These are phyloP conservation scores for Sphagnum fallax DNA, from an alignment of 228 moss, liverwort and hornwort species.

Conservation along the genomic window DNA sequence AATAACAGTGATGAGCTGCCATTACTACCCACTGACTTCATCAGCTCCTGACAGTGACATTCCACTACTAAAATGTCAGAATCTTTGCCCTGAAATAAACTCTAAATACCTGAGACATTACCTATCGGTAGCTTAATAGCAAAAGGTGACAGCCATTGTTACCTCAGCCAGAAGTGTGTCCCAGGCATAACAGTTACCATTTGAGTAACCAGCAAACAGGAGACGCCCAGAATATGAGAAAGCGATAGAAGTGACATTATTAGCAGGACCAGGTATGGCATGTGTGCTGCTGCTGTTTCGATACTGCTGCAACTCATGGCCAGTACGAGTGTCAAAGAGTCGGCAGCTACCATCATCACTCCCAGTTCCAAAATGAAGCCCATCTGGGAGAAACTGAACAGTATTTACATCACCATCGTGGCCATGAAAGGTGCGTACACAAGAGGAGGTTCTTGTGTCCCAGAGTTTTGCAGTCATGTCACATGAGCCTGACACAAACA, in stretches of 20 bases:
- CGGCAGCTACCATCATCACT: conserved; percentile 96
- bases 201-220: conserved; percentile 88
- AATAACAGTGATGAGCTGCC: too few relatives aligned
- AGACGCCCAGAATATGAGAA: conserved; percentile 81
- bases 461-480: conserved; percentile 88
- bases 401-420: conserved; percentile 86
- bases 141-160: background rate
- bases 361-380: conserved; percentile 71
- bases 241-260: conserved; percentile 62
- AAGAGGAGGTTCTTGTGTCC: conserved; percentile 61
- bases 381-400: conserved; percentile 68
- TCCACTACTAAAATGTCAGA: too few relatives aligned
- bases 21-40: too few relatives aligned
- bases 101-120: too few relatives aligned
- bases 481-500: conserved; percentile 95
- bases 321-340: conserved; percentile 77
- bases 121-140: too few relatives aligned
- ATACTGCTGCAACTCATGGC: conserved; percentile 75
- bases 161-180: conserved; percentile 82
- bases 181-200: conserved; percentile 83
- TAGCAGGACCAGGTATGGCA: conserved; percentile 33
- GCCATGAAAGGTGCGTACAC: conserved; percentile 74
- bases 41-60: too few relatives aligned
- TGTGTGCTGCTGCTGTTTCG: conserved; percentile 48
- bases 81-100: too few relatives aligned